Evolutionary conservation across 129 eudicot genomes (phyloP), one percentile per base, ranked within the genome.

Genomic region (Logfia minima): DNA sequence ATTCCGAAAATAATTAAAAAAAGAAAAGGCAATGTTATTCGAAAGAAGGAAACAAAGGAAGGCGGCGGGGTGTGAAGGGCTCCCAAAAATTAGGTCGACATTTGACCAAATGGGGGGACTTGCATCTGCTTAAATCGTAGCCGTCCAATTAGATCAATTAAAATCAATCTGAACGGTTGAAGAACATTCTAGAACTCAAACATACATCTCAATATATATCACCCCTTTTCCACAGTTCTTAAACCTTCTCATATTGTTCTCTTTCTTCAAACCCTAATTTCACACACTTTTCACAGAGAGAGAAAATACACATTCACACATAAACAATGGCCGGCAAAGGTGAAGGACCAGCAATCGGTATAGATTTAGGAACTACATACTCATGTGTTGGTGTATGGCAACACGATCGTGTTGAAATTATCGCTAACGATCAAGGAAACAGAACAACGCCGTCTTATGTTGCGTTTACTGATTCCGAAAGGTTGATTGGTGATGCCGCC

Each of bases 1-100:
- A 56, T 56, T 56, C 14, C 48, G 9, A n/a, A 56, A 56, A 6
- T 56, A 19, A 2, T 43, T 34, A 34, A 31, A 31, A 31, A 31
- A 19, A n/a, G 8, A 8, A 67, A 60, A 10, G 17, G 48, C 29
- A 11, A 37, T 10, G 23, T 45, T 4, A 24, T 52, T 72, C 5
- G 9, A 5, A 65, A 31, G 8, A 29, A 18, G 26, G 28, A 17
- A 72, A 72, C 56, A 66, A 26, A 22, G 0, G 45, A 66, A 76
- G 63, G 81, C 81, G 81, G 81, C 75, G 81, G 81, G 75, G 75
- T 77, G 59, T 34, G 19, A 68, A 56, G 39, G 61, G 84, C 80
- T 75, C 80, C 70, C 70, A 4, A 65, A 65, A 65, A 65, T 65
- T 65, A 29, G 70, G 70, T 65, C 23, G 21, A 59, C 1, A 16